Conservation (phyloP, 1,284 basidiomycete genomes). For the Ceratobasidium sp. region DNA sequence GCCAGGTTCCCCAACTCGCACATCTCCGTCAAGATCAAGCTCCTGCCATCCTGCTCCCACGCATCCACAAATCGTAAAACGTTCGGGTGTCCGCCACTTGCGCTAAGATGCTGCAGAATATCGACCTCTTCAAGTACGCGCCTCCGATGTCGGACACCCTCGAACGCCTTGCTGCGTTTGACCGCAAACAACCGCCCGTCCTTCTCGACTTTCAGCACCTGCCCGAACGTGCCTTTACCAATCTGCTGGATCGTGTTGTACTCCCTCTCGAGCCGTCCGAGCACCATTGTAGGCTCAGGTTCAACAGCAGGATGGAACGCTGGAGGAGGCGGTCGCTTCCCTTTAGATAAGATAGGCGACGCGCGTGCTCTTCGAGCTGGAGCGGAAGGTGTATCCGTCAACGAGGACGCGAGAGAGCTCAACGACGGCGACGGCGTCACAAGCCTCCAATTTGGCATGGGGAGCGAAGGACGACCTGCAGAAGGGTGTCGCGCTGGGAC, state of each 20-base stretch:
- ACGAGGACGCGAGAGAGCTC: slow-evolving; percentile 14
- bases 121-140: slow-evolving; percentile 96
- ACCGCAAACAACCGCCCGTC: slow-evolving; percentile 80
- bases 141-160: slow-evolving; percentile 90
- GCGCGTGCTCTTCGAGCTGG: slow-evolving; percentile 24
- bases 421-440: slow-evolving; percentile 31
- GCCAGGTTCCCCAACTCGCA: slow-evolving; percentile 93
- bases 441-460: slow-evolving; percentile 36
- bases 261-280: slow-evolving; percentile 76
- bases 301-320: slow-evolving; percentile 43
- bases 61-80: slow-evolving; percentile 93
- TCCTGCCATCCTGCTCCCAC: slow-evolving; percentile 93
- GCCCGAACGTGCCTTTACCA: slow-evolving; percentile 94
- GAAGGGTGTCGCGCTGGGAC: slow-evolving; percentile 4
- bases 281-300: slow-evolving; percentile 56
- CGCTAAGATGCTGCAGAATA: slow-evolving; percentile 83
- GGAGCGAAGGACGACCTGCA: slow-evolving; percentile 31
- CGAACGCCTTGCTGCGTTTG: slow-evolving; percentile 94
- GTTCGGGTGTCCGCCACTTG: slow-evolving; percentile 68
- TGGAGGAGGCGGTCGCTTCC: slow-evolving; percentile 29
- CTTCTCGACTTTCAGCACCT: slow-evolving; percentile 84
- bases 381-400: slow-evolving; percentile 23
- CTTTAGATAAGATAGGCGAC: slow-evolving; percentile 30
- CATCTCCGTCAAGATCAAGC: slow-evolving; percentile 95
- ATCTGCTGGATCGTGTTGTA: slow-evolving; percentile 86